A percentile compares a stretch with the other conserved stretches of the same genome.
phyloP scores from a whole-genome alignment of 73 alveolate genomes.

The Paramecium tetraurelia region DNA sequence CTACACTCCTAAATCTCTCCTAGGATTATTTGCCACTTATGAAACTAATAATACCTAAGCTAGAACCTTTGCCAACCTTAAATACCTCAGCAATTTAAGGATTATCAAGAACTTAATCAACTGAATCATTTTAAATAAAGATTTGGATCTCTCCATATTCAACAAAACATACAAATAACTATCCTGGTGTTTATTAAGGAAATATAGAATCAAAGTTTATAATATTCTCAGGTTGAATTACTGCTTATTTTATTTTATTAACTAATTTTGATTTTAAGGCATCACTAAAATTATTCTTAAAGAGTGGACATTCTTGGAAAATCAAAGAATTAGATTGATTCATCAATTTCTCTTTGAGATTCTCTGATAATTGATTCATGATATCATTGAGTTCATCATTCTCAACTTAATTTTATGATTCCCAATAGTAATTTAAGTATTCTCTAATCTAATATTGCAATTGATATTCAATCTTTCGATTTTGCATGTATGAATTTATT shows the following conservation, averaged over 20 bases:
- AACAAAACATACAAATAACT: background rate
- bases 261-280: background rate
- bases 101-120: background rate
- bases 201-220: conserved; percentile 26
- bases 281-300: background rate
- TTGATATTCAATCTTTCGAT: conserved; percentile 33
- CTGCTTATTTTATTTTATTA: background rate
- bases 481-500: conserved; percentile 43
- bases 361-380: background rate
- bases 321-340: background rate
- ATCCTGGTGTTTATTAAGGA: background rate
- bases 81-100: conserved; percentile 8
- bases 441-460: conserved; percentile 30
- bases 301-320: background rate
- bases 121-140: background rate
- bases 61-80: conserved; percentile 17
- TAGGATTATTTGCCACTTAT: background rate
- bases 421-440: conserved; percentile 25
- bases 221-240: conserved; percentile 37
- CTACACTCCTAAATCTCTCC: conserved; percentile 46
- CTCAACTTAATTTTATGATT: conserved; percentile 9
- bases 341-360: conserved; percentile 4
- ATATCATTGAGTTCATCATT: conserved; percentile 24
- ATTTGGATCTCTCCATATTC: conserved; percentile 38
- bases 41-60: conserved; percentile 15